Evolutionary conservation across 495 filamentous ascomycete species (phyloP), one percentile per base, ranked within the genome.

Genomic region (Wilcoxina mikolae): DNA sequence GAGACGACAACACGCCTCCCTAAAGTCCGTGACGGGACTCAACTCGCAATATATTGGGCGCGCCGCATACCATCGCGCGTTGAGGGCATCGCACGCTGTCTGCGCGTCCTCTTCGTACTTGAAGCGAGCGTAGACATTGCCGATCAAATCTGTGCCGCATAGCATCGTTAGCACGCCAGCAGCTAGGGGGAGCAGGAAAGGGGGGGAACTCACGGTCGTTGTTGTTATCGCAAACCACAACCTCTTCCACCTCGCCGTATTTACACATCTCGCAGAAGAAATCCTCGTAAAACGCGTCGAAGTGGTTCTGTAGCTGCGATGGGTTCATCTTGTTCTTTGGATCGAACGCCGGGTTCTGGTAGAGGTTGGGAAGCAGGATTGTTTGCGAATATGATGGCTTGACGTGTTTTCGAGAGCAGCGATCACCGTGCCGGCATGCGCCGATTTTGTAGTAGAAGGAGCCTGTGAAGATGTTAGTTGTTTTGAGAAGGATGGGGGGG

Each of bases 211-310:
- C 70, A 86, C 82, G 89, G 68, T 95, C 90, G 73, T 95, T 95
- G 70, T 95, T 96, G 68, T 93, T 90, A 70, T 91, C 86, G 68
- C 86, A 93, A 2, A 90, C 84, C 7, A 93, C 86, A 27, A 93
- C 75, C 68, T 93, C 86, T 72, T 93, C 86, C 11, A 88, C 71
- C 73, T 93, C 86, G 48, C 86, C 86, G 67, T 88, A 90, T 70
- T 85, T 83, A 81, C 85, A 90, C 83, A 98, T 85, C 77, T 98
- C 91, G 74, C 90, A 95, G 87, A 91, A 98, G 60, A 98, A 82
- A 69, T 98, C 91, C 73, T 98, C 91, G 74, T 98, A 98, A 74
- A 98, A 98, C 61, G 91, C 90, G 72, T 98, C 93, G 67, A 96
- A 98, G 75, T 98, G 91, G 72, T 90, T 93, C 73, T 95, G 90